Conservation (phyloP, 257 asterid genomes). For the Solanum bulbocastanum region DNA sequence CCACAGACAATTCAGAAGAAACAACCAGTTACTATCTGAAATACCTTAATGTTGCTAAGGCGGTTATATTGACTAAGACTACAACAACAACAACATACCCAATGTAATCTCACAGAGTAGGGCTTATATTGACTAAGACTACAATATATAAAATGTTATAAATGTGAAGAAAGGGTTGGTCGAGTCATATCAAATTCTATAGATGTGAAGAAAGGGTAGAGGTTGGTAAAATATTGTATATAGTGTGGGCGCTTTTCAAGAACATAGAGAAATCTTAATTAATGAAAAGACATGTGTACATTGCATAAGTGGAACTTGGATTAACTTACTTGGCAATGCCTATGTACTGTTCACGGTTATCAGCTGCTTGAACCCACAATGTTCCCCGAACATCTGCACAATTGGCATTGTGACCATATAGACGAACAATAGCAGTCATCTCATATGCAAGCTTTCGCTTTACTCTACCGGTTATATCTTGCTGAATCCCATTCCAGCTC, state of each 20-base stretch:
- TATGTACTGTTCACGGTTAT: constrained; percentile 70
- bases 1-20: not conserved
- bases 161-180: not conserved
- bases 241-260: not conserved
- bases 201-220: not conserved
- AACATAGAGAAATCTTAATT: not conserved
- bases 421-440: constrained; percentile 55
- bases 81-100: not conserved
- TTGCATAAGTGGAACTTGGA: not conserved
- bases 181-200: not conserved
- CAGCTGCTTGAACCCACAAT: constrained; percentile 59
- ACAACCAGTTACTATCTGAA: not conserved
- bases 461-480: constrained; percentile 78
- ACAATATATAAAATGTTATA: not conserved
- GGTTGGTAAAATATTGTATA: not conserved
- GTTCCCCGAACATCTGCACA: constrained; percentile 64
- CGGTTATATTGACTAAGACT: not conserved
- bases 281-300: not conserved
- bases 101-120: not conserved
- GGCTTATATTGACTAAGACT: not conserved
- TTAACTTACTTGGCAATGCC: constrained; percentile 57
- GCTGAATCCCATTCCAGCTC: constrained; percentile 89
- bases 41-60: not conserved
- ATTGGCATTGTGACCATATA: constrained; percentile 43
- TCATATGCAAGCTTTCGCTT: constrained; percentile 73